Conservation (phyloP, 257 asterid genomes). For the Petunia secreta region DNA sequence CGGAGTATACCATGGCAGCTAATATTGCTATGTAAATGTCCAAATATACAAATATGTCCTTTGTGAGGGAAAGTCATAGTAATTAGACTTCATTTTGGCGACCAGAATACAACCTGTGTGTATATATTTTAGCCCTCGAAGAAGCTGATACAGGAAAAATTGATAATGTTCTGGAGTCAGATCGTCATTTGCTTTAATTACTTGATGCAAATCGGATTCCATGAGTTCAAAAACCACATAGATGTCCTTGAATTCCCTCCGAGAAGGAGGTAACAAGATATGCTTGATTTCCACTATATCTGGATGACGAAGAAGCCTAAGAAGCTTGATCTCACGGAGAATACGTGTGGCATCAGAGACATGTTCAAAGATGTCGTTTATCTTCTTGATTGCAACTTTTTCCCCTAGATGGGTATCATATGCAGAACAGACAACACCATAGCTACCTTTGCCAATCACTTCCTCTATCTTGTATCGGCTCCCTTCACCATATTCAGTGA, state of each 20-base stretch:
- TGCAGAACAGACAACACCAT: slow-evolving; percentile 96
- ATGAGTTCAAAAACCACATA: slow-evolving; percentile 89
- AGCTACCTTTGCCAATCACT: slow-evolving; percentile 97
- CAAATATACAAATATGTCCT: neutral
- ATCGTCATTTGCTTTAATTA: slow-evolving; percentile 89
- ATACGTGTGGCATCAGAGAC: slow-evolving; percentile 97
- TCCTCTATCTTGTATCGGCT: slow-evolving; percentile 91
- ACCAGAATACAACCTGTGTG: slow-evolving; percentile 66
- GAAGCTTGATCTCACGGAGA: slow-evolving; percentile 95
- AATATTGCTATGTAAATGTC: neutral
- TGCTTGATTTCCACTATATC: slow-evolving; percentile 96
- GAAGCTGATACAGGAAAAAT: slow-evolving; percentile 88
- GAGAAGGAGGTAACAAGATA: slow-evolving; percentile 90
- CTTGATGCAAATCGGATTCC: slow-evolving; percentile 98
- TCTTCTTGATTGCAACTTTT: slow-evolving; percentile 94
- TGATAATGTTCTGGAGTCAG: slow-evolving; percentile 90
- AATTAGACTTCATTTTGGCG: neutral
- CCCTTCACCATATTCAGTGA: slow-evolving; percentile 97
- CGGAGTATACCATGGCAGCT: neutral
- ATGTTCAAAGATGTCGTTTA: slow-evolving; percentile 91
- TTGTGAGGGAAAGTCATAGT: neutral
- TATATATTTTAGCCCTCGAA: slow-evolving; percentile 84
- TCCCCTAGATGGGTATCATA: slow-evolving; percentile 85
- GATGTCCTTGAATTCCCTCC: slow-evolving; percentile 94
- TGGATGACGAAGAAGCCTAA: slow-evolving; percentile 94